A percentile compares a stretch with the other conserved stretches of the same genome.
These are phyloP conservation scores for Ophiostoma triangulosporum DNA, from an alignment of 2,329 filamentous ascomycete genomes.

Conservation along the genomic window DNA sequence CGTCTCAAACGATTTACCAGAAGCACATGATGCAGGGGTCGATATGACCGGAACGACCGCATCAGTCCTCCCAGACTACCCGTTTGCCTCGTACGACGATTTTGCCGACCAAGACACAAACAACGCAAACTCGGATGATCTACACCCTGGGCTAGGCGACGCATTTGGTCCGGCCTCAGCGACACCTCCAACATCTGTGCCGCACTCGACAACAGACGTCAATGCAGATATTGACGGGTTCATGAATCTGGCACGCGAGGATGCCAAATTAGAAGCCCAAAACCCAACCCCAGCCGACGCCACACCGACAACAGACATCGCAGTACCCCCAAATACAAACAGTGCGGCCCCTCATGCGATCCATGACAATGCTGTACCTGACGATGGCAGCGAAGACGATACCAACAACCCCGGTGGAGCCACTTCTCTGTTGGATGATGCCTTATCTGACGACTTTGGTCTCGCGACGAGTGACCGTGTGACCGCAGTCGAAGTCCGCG, in stretches of 20 bases:
- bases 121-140: neutral
- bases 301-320: neutral
- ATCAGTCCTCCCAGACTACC: neutral
- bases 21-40: neutral
- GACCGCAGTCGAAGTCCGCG: constrained; percentile 37
- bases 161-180: neutral
- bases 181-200: neutral
- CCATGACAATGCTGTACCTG: constrained; percentile 20
- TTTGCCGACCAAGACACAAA: neutral
- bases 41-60: neutral
- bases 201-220: constrained; percentile 10
- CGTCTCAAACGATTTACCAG: neutral
- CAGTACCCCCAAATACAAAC: neutral
- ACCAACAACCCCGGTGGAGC: constrained; percentile 22
- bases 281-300: neutral
- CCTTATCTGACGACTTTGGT: constrained; percentile 45
- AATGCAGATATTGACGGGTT: constrained; percentile 21
- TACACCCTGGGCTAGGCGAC: neutral
- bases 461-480: constrained; percentile 30
- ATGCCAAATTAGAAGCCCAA: neutral
- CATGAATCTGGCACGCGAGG: neutral
- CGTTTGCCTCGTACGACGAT: neutral
- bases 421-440: constrained; percentile 37
- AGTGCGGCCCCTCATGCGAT: neutral
- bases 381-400: constrained; percentile 30